These are phyloP conservation scores for Bonia amplexicaulis DNA, from an alignment of 176 grass and related monocot genomes.

Conservation along the genomic window DNA sequence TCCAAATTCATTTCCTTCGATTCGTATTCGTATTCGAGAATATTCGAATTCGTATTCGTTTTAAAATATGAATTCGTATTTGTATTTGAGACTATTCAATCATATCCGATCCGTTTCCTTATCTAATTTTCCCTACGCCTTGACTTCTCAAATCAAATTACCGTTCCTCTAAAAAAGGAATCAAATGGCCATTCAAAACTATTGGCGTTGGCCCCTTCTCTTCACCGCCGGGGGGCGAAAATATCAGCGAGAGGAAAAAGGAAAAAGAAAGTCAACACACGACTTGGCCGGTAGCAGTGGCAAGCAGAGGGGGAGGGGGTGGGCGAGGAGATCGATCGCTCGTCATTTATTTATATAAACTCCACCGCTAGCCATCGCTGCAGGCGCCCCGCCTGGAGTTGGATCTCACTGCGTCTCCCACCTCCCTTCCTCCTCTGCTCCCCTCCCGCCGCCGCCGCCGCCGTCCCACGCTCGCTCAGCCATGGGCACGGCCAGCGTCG, in stretches of 20 bases:
- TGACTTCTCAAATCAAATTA: too few relatives aligned
- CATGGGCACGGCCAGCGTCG: constrained; percentile 45
- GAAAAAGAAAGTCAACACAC: not conserved
- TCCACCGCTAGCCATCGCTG: constrained; percentile 16
- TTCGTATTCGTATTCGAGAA: too few relatives aligned
- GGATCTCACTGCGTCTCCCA: constrained; percentile 35
- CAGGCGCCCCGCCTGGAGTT: not conserved
- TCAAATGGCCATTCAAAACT: too few relatives aligned
- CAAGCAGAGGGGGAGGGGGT: not conserved
- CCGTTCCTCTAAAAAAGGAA: too few relatives aligned
- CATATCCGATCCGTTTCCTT: too few relatives aligned
- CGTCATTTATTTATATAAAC: constrained; percentile 28
- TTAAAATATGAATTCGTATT: too few relatives aligned
- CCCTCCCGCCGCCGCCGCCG: not conserved
- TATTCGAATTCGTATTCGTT: too few relatives aligned
- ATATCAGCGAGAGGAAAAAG: not conserved
- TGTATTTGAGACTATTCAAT: too few relatives aligned
- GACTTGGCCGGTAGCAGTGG: not conserved
- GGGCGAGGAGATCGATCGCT: constrained; percentile 2
- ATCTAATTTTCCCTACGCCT: too few relatives aligned
- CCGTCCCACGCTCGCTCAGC: not conserved
- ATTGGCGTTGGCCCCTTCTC: not conserved
- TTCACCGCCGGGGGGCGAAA: not conserved
- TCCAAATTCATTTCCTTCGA: too few relatives aligned
- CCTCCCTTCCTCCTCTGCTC: not conserved